Percentiles rank a stretch among this genome's conserved stretches.
Evolutionary conservation across 2,329 filamentous ascomycete species (phyloP).

Genomic region (Epichloe uncinata): DNA sequence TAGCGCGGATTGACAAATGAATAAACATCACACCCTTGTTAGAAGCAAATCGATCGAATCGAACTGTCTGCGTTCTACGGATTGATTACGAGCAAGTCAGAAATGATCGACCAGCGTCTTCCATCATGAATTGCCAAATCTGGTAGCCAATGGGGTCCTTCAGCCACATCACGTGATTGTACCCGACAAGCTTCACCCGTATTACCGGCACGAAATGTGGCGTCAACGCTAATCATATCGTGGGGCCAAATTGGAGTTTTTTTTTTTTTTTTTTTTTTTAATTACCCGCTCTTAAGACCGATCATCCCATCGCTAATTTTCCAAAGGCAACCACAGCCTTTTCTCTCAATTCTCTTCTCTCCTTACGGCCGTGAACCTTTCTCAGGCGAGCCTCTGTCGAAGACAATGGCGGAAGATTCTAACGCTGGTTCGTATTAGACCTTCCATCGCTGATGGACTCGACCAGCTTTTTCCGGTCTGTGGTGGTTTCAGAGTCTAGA

Average conservation of each 20-base stretch:
- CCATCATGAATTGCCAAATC: not conserved
- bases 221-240: not conserved
- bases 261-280: slow-evolving; percentile 5
- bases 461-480: not conserved
- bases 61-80: no score
- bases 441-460: not conserved
- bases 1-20: no score
- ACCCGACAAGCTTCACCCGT: not conserved
- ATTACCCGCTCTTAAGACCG: not conserved
- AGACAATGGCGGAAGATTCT: slow-evolving; percentile 14
- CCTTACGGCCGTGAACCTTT: slow-evolving; percentile 44
- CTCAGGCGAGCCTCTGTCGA: slow-evolving; percentile 17
- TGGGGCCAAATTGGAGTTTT: slow-evolving; percentile 1
- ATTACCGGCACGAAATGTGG: not conserved
- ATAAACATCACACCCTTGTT: no score
- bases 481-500: not conserved
- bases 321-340: not conserved
- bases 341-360: slow-evolving; percentile 1
- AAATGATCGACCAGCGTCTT: no score
- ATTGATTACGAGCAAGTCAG: no score
- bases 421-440: slow-evolving; percentile 11
- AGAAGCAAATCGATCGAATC: no score
- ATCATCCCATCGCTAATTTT: slow-evolving; percentile 5
- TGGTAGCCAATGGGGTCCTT: not conserved
- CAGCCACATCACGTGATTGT: not conserved